Evolutionary conservation across 768 basidiomycete genomes (phyloP), one percentile per base, ranked within the genome.

Genomic region (Mycena capillaripes): DNA sequence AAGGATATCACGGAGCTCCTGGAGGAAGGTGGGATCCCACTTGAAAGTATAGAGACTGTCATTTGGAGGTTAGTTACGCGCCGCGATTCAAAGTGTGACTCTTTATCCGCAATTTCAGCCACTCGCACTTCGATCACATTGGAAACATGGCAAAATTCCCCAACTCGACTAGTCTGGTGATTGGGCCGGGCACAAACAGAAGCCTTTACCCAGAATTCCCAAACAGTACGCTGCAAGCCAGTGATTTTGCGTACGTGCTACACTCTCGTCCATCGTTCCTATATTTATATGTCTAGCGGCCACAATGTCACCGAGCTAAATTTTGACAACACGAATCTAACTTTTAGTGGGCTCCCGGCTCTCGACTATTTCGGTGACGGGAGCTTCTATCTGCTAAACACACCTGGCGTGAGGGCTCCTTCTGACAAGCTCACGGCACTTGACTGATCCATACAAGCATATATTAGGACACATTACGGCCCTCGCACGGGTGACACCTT

Each of bases 221-320:
- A 29, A 57, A 73, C 17, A 40, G 46, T 25, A 34, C 63, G 2
- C 46, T 73, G 25, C 60, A 56, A 34, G 50, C 64, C 21, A 76
- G 75, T 38, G 71, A 76, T 65, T 66, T 76, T 55, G 65, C 59
- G 75, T 76, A 68, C 32, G 75, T 62, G 42, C 44, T 57, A 29
- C 25, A 23, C 17, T 53, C 9, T 36, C 29, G 1, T 23, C 27
- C 10, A n/a, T 25, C 0, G 5, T 38, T 27, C 12, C 25, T n/a
- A 30, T n/a, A 29, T 36, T 55, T 16, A 25, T 32, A 19, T 56
- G 44, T 29, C 8, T 40, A 76, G 75, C 27, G 72, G 69, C 36
- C 75, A 52, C 29, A 56, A 66, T 4, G 53, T 76, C 56, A 64
- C 55, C 6, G 68, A 73, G 50, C 53, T 73, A 14, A 50, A 55